Percentiles rank a stretch among this genome's conserved stretches.
Evolutionary conservation across 2,329 filamentous ascomycete species (phyloP).

Genomic region (Cordyceps pruinosa): DNA sequence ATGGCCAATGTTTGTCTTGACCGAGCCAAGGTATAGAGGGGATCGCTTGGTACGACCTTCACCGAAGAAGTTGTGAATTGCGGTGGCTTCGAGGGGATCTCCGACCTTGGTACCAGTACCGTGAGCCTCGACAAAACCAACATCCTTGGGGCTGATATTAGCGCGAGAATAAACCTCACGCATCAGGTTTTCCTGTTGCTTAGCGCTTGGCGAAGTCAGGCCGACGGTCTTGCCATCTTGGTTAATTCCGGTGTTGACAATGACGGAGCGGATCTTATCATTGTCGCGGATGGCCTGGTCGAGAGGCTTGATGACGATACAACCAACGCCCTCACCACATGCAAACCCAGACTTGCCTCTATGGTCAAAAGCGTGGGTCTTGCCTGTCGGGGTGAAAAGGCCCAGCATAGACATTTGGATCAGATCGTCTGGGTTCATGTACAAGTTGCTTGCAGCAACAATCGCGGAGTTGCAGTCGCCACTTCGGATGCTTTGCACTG

Average conservation of each 20-base stretch:
- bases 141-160: conserved; percentile 23
- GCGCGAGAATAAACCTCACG: conserved; percentile 27
- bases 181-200: conserved; percentile 39
- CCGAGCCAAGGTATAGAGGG: conserved; percentile 40
- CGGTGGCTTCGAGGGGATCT: conserved; percentile 48
- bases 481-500: conserved; percentile 40
- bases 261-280: conserved; percentile 46
- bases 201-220: conserved; percentile 48
- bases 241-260: conserved; percentile 44
- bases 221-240: conserved; percentile 44
- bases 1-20: conserved; percentile 47
- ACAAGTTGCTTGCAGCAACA: conserved; percentile 41
- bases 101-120: conserved; percentile 50
- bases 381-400: conserved; percentile 42
- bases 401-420: conserved; percentile 26
- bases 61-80: conserved; percentile 38
- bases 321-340: conserved; percentile 51
- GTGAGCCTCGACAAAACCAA: conserved; percentile 41
- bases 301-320: conserved; percentile 50
- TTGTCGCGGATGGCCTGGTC: conserved; percentile 47
- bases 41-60: conserved; percentile 31
- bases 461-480: conserved; percentile 41
- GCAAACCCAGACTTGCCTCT: conserved; percentile 43
- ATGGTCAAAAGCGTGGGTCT: conserved; percentile 37
- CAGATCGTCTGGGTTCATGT: conserved; percentile 36